Evolutionary conservation across 2,329 filamentous ascomycete species (phyloP).

Genomic region (Colletotrichum godetiae): DNA sequence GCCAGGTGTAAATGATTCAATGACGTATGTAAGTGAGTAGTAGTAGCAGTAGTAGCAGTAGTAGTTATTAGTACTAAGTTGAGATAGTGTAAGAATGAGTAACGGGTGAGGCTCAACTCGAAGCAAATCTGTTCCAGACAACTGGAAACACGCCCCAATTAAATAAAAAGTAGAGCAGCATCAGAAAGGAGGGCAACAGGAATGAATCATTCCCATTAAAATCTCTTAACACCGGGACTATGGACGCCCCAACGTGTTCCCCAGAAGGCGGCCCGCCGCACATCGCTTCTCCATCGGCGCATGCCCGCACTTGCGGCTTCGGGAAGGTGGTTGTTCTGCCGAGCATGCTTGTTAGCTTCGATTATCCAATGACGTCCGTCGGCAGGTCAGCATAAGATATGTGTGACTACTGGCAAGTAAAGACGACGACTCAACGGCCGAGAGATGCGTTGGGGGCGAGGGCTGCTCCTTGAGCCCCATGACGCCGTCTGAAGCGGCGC

Average conservation of each 20-base stretch:
- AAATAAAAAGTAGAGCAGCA: background rate
- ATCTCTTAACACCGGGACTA: background rate
- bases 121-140: background rate
- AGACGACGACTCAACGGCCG: background rate
- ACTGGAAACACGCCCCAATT: background rate
- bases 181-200: background rate
- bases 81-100: background rate
- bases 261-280: background rate
- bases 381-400: background rate
- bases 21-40: background rate
- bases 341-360: background rate
- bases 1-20: background rate
- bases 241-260: background rate
- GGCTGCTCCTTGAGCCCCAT: background rate
- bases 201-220: background rate
- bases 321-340: background rate
- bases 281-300: conserved; percentile 4
- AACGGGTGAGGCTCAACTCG: too few species aligned
- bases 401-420: background rate
- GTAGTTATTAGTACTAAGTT: background rate
- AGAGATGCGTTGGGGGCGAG: background rate
- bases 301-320: background rate
- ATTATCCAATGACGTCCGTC: background rate
- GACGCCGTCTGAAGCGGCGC: conserved; percentile 1
- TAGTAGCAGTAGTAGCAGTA: background rate